phyloP scores from a whole-genome alignment of 176 grass and related monocot genomes.

The Urochloa ruziziensis region DNA sequence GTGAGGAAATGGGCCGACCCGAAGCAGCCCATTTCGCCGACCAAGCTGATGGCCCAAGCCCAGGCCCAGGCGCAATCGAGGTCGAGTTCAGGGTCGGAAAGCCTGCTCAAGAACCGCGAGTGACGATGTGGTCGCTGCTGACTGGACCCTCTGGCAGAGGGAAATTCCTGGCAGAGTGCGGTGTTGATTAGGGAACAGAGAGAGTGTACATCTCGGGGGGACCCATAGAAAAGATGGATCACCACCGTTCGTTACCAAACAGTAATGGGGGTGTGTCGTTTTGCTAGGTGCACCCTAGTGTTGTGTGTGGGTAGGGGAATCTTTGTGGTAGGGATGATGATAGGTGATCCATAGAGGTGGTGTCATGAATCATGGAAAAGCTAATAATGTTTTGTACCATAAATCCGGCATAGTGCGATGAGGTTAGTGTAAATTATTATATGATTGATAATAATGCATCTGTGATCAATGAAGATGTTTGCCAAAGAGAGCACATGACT shows the following conservation, averaged over 20 bases:
- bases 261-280: constrained; percentile 5
- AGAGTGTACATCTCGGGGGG: background rate
- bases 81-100: constrained; percentile 15
- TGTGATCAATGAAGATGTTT: constrained; percentile 21
- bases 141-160: background rate
- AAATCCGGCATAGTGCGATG: constrained; percentile 29
- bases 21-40: constrained; percentile 31
- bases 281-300: constrained; percentile 36
- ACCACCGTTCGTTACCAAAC: background rate
- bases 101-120: constrained; percentile 28
- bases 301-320: background rate
- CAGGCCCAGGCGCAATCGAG: constrained; percentile 7
- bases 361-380: background rate
- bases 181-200: background rate
- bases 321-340: constrained; percentile 2
- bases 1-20: constrained; percentile 28
- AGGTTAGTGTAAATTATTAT: constrained; percentile 38
- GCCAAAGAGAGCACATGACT: constrained; percentile 27
- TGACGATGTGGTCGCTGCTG: background rate
- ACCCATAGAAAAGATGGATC: background rate
- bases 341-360: background rate
- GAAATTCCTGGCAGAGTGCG: background rate
- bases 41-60: constrained; percentile 23
- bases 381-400: constrained; percentile 43
- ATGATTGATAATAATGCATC: constrained; percentile 8